These are phyloP conservation scores for Castanospermum australe DNA, from an alignment of 306 rosid species.

Conservation along the genomic window DNA sequence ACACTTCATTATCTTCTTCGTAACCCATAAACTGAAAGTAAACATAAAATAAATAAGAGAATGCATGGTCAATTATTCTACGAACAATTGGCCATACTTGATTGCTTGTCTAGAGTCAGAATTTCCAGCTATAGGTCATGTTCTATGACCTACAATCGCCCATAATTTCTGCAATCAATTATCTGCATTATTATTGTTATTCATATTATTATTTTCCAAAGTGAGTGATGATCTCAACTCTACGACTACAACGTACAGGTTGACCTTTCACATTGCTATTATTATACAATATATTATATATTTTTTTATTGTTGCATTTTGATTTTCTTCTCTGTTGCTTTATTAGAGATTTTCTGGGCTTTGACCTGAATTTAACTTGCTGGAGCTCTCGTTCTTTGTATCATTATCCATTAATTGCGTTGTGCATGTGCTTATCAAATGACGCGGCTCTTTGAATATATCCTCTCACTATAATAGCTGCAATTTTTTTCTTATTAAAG, in stretches of 20 bases:
- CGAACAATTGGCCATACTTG: background rate
- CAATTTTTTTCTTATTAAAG: background rate
- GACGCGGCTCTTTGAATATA: background rate
- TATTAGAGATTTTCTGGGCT: background rate
- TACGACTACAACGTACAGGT: background rate
- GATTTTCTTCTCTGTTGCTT: too few relatives aligned
- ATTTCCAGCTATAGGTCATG: constrained; percentile 29
- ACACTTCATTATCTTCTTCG: background rate
- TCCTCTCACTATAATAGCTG: too few relatives aligned
- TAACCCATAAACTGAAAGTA: background rate
- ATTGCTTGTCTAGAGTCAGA: background rate
- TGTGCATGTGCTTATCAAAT: background rate
- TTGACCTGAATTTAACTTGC: background rate
- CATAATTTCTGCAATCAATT: background rate
- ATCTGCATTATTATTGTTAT: background rate
- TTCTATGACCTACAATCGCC: background rate
- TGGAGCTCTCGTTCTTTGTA: too few relatives aligned
- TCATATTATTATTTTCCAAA: background rate
- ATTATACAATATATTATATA: background rate
- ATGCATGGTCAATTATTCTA: background rate
- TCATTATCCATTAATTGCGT: background rate
- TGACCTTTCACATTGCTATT: background rate
- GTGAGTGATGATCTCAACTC: background rate
- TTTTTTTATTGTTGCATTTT: background rate
- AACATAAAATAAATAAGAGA: background rate